phyloP scores from a whole-genome alignment of 2,329 filamentous ascomycete genomes.

The Huntiella savannae region DNA sequence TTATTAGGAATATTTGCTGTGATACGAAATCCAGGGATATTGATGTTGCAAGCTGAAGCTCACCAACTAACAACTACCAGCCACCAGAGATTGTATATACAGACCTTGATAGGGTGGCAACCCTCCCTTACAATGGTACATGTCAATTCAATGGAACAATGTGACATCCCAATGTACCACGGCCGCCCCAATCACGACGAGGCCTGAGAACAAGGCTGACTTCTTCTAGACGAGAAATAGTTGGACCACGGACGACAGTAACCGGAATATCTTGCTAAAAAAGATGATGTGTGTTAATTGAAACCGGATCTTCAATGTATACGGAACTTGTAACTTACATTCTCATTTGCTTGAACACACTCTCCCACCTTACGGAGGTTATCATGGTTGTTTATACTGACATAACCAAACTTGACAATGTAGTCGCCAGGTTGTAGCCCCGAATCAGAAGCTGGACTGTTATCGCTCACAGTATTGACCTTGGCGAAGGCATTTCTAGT shows the following conservation, averaged over 20 bases:
- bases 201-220: slow-evolving; percentile 57
- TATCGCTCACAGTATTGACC: slow-evolving; percentile 62
- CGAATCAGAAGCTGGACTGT: slow-evolving; percentile 65
- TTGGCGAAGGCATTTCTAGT: slow-evolving; percentile 54
- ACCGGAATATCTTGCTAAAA: slow-evolving; percentile 50
- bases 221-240: slow-evolving; percentile 28
- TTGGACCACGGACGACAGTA: slow-evolving; percentile 35
- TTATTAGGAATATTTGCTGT: no score
- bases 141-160: slow-evolving; percentile 34
- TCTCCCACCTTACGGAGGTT: slow-evolving; percentile 71
- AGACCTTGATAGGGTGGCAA: background rate
- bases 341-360: slow-evolving; percentile 75
- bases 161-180: slow-evolving; percentile 79
- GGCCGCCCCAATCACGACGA: slow-evolving; percentile 68
- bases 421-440: slow-evolving; percentile 65
- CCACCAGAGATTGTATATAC: background rate
- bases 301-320: background rate
- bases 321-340: slow-evolving; percentile 37
- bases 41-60: no score
- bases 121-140: background rate
- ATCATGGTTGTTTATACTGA: slow-evolving; percentile 72
- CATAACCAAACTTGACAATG: slow-evolving; percentile 69
- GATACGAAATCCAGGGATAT: no score
- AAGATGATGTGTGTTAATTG: slow-evolving; percentile 1
- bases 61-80: no score